Base-by-base conservation (phyloP, 371 early-diverging fungal genomes). In the Lichtheimia ramosa region DNA sequence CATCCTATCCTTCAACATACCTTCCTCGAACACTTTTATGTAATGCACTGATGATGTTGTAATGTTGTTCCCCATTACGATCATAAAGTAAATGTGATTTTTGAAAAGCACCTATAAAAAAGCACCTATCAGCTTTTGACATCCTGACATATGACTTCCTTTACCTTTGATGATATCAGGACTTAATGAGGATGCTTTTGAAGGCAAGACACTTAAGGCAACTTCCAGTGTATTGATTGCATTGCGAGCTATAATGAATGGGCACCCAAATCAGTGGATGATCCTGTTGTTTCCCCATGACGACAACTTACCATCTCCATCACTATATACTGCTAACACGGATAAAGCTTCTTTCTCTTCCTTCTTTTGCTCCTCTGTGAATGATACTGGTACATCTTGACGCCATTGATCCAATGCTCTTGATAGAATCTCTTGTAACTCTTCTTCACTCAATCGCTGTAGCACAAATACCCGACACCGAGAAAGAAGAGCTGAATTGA, bases 1-100 rank as follows among this genome's bases (percentile, higher is more conserved):
- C 42, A 42, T 24, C 2, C 24, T 4, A 54, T 13, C 13, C 2
- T 58, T 48, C 7, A 3, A 46, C 21, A 42, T 73, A 83, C 83
- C 83, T 79, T 59, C 93, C 93, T 25, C 93, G 85, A 20, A 92
- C 81, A 56, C 89, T 89, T 68, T 95, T 94, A 71, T 93, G 93
- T 16, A 95, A 59, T 1, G 96, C 96, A 52, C 92, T 92, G 43
- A 95, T 93, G 6, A 89, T 79, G 54, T 95, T 89, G 70, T 91
- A 94, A 70, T 95, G 96, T 62, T 92, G 89, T 25, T 95, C 96
- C 1, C 90, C 92, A 52, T 87, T 81, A n/a, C 85, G 75, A 62
- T 93, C 94, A 64, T 95, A 93, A 5, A 87, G 65, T 13, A 91
- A 68, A 62, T 92, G 92, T 3, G 91, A 82, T 66, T 90, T 87